Base-by-base conservation (phyloP, 257 asterid species). In the Solanum bulbocastanum region DNA sequence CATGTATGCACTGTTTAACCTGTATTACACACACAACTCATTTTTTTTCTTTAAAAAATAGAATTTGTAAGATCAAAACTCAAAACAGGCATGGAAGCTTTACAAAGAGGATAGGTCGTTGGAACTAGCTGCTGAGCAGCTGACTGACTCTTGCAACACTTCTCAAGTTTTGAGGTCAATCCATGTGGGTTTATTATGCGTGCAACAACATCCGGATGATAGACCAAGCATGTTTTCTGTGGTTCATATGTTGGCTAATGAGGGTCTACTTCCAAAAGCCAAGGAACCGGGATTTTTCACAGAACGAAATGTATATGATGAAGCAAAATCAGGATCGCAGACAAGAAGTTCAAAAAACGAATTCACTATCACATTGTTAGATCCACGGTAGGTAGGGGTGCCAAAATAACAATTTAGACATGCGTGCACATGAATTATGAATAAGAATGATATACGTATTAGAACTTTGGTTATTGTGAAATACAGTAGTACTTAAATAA, bases 1-100 rank as follows among this genome's bases (percentile, higher is more conserved):
- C 91, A 90, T 73, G 91, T 90, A 90, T 15, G 37, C 84, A n/a
- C 35, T 12, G 22, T 12, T 4, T 37, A 75, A 37, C 9, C 18
- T 76, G 23, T 52, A 39, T 39, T 39, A 37, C 83, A 75, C 20
- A 74, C 58, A 40, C 1, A 36, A 74, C 83, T 75, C 83, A 36
- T 23, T 23, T 37, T 37, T 73, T 74, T 20, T 37, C 33, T 20
- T 10, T 23, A 23, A 75, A 37, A 6, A 12, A 10, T 39, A 16
- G 22, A 83, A 33, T 15, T 83, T n/a, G 22, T 33, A 27, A 9
- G 22, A 49, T 83, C 52, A 5, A 32, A 12, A 32, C 12, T 58
- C 6, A 9, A 30, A 32, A 60, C 35, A 84, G 76, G 87, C 56
- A 60, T 84, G 87, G 87, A 84, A 84, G 76, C 87, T 84, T 84